Evolutionary conservation across 108 stramenopile genomes (phyloP), one percentile per base, ranked within the genome.

Genomic region (Cyclotella baltica): DNA sequence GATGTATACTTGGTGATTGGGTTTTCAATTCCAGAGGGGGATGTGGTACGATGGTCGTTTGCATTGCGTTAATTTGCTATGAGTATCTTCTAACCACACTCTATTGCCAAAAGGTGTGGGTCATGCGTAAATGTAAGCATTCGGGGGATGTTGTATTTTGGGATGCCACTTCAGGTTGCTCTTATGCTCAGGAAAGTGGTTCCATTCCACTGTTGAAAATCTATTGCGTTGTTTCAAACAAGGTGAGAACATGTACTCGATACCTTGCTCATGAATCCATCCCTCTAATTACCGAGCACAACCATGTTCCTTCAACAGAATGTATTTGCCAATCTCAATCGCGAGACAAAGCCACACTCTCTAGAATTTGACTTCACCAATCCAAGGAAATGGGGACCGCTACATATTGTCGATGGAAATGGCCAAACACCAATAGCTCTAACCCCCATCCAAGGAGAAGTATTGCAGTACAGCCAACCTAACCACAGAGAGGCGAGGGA

Each of bases 161-260:
- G 80, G 90, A 95, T 22, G 84, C 93, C 10, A 73, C 75, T 16
- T 89, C 88, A 25, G 92, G 91, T 5, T 66, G 67, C 22, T 75
- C 78, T 8, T 95, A 88, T 72, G 10, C 55, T 34, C 67, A 67
- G 1, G 6, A 70, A 11, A 91, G 93, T 50, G 52, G 43, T 0
- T 62, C 75, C 25, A 85, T 83, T n/a, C 92, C 93, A 18, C 70
- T 95, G 30, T 61, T 75, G 22, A 80, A 90, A 51, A 75, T 95
- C 15, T 78, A 78, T 56, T 83, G 73, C 37, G 48, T 95, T 29
- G 71, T 86, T 18, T 87, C 85, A 36, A 75, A 64, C 28, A 72
- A 76, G 30, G 74, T 75, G 35, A 40, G 62, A 35, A 35, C 20
- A 8, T 30, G 1, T 13, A 4, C 19, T 6, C n/a, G 5, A 11